Percentiles rank a stretch among this genome's conserved stretches.
Evolutionary conservation across 2,329 filamentous ascomycete species (phyloP).

Genomic region (Bipolaris oryzae): DNA sequence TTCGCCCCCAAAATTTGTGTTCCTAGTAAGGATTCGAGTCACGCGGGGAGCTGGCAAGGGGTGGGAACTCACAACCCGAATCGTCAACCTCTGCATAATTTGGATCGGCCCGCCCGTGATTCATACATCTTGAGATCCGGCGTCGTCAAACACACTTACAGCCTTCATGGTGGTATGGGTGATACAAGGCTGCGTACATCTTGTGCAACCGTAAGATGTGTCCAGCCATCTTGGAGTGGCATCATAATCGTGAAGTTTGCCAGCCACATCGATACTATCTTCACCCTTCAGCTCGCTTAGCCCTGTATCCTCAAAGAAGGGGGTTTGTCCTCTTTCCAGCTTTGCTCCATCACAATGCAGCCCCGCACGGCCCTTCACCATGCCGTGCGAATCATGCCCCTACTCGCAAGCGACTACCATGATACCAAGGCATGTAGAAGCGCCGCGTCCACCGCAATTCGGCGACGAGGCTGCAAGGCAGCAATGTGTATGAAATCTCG

Average conservation of each 20-base stretch:
- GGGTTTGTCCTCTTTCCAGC: background rate
- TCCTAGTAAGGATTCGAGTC: background rate
- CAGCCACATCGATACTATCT: background rate
- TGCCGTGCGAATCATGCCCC: background rate
- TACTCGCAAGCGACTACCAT: background rate
- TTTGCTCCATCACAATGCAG: background rate
- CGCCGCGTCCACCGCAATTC: background rate
- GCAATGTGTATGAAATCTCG: background rate
- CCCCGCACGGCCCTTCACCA: background rate
- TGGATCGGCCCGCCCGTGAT: background rate
- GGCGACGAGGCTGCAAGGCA: background rate
- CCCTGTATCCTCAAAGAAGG: background rate
- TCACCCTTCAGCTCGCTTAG: background rate
- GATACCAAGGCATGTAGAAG: background rate
- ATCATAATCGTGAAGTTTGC: background rate
- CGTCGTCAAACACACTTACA: background rate
- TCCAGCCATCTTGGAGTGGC: background rate
- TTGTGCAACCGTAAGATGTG: background rate
- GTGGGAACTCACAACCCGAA: background rate
- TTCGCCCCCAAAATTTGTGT: background rate
- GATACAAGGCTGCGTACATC: background rate
- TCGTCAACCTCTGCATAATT: background rate
- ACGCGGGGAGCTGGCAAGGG: background rate
- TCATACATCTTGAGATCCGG: background rate
- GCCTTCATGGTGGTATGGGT: background rate